A percentile compares a stretch with the other conserved stretches of the same genome.
These are phyloP conservation scores for Aspergillus sp. DNA, from an alignment of 2,329 filamentous ascomycete species.

Conservation along the genomic window DNA sequence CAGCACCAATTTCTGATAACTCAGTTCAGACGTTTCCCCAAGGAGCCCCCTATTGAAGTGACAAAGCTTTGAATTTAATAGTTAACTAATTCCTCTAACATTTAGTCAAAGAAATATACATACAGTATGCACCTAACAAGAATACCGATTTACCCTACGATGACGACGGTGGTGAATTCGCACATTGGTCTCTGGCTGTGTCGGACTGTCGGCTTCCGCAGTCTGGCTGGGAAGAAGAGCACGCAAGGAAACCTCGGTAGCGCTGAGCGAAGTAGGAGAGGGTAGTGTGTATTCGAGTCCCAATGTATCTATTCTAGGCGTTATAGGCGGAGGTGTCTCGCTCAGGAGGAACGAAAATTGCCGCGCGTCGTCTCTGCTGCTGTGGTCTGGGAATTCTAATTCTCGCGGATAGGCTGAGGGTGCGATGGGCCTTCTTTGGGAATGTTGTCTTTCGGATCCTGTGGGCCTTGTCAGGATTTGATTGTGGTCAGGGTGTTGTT, in stretches of 20 bases:
- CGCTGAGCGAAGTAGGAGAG: conserved; percentile 5
- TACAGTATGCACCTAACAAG: not conserved
- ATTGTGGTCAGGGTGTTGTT: not conserved
- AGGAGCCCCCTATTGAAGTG: too few relatives aligned
- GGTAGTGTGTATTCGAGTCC: not conserved
- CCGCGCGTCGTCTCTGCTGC: not conserved
- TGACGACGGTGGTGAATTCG: not conserved
- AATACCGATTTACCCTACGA: not conserved
- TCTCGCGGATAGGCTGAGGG: not conserved
- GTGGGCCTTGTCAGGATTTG: not conserved
- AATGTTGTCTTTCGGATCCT: not conserved
- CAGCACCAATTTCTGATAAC: too few relatives aligned
- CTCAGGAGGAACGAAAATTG: not conserved
- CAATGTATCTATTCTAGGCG: not conserved
- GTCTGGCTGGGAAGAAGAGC: not conserved
- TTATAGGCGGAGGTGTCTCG: not conserved
- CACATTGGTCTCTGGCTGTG: not conserved
- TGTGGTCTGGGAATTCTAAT: not conserved
- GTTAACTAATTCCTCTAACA: too few relatives aligned
- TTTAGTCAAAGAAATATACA: too few relatives aligned
- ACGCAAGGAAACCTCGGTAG: conserved; percentile 4
- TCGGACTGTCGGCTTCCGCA: not conserved
- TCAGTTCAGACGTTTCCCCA: too few relatives aligned
- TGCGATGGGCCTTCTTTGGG: not conserved
- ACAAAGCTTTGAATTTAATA: too few relatives aligned